These are phyloP conservation scores for Dioscorea dumetorum DNA, from an alignment of 106 monocot genomes.

Conservation along the genomic window DNA sequence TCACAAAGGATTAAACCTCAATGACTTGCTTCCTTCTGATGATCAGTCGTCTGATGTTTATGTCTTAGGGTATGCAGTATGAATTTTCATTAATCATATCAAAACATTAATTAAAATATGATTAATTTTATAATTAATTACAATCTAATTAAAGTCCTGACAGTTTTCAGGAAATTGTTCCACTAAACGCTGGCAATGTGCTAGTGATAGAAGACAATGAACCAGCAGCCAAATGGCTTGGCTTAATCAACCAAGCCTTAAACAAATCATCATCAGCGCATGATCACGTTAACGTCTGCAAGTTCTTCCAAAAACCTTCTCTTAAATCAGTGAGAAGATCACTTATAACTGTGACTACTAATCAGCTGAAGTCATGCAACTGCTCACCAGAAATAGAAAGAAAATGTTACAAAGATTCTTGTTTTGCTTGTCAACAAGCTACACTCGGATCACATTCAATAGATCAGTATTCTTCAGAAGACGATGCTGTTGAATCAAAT, in stretches of 20 bases:
- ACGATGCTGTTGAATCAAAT: conserved; percentile 25
- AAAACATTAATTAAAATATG: no score
- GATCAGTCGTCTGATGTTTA: conserved; percentile 67
- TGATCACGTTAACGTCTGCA: conserved; percentile 5
- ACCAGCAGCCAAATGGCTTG: conserved; percentile 53
- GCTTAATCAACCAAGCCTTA: conserved; percentile 43
- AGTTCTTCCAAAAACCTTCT: conserved; percentile 58
- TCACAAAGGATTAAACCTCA: conserved; percentile 37
- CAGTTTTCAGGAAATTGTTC: conserved; percentile 79
- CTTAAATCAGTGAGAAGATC: conserved; percentile 47
- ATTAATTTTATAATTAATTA: no score
- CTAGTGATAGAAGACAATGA: conserved; percentile 59
- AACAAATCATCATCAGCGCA: conserved; percentile 13
- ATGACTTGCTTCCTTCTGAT: conserved; percentile 51
- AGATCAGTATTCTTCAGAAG: conserved; percentile 12
- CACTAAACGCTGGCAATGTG: conserved; percentile 63
- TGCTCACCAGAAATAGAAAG: conserved; percentile 29
- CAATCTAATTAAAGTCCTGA: no score
- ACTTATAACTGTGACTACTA: conserved; percentile 23
- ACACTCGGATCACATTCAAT: conserved; percentile 10
- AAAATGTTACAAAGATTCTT: conserved; percentile 28
- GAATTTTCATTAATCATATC: neutral
- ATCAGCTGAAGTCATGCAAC: conserved; percentile 61
- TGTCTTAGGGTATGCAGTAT: conserved; percentile 51
- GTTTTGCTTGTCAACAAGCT: conserved; percentile 33